Percentiles rank a stretch among this genome's conserved stretches.
These are phyloP conservation scores for Dalbergia cultrata DNA, from an alignment of 306 rosid species.

Conservation along the genomic window DNA sequence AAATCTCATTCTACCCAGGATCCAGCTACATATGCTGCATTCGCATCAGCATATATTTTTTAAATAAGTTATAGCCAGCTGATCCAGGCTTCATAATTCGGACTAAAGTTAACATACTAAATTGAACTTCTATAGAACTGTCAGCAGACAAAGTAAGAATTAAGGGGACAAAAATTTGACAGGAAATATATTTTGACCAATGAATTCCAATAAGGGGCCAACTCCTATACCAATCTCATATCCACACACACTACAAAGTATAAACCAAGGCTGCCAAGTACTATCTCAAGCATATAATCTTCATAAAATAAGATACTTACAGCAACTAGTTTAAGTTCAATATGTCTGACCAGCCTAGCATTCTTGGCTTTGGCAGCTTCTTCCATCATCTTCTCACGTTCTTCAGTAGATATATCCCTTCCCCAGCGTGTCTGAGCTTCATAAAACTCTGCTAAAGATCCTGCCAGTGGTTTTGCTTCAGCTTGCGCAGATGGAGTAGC, in stretches of 20 bases:
- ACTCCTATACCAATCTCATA: conserved; percentile 30
- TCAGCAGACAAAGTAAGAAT: conserved; percentile 7
- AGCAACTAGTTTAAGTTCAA: conserved; percentile 74
- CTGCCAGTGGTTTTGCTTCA: conserved; percentile 76
- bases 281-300: conserved; percentile 36
- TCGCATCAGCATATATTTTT: background rate
- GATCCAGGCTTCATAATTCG: background rate
- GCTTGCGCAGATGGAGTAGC: conserved; percentile 58
- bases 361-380: conserved; percentile 79
- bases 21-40: conserved; percentile 16
- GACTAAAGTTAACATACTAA: conserved; percentile 11
- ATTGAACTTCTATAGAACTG: conserved; percentile 3
- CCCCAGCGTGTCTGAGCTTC: conserved; percentile 98
- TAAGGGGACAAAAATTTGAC: background rate
- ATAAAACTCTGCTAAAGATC: conserved; percentile 95
- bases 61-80: background rate
- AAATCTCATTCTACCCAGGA: background rate
- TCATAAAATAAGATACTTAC: conserved; percentile 64
- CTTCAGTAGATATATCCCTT: conserved; percentile 83
- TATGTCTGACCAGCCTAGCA: conserved; percentile 73
- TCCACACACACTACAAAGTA: background rate
- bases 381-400: conserved; percentile 83
- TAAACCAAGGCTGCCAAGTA: conserved; percentile 35
- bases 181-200: conserved; percentile 28
- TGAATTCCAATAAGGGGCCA: conserved; percentile 33